phyloP scores from a whole-genome alignment of 2,329 filamentous ascomycete genomes.

The Fusarium duplospermum region DNA sequence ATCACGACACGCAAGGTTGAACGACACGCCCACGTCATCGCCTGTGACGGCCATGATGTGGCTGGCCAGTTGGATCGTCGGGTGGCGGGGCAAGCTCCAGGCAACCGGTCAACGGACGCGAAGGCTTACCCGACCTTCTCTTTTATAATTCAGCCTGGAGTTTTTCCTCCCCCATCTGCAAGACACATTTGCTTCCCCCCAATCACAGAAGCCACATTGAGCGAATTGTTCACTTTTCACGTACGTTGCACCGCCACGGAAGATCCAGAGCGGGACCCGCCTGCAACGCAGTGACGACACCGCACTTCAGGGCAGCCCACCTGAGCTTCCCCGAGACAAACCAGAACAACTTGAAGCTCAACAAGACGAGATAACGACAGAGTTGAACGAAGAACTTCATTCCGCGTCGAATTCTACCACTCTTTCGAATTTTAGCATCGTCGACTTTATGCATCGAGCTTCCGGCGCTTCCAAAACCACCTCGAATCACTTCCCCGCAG shows the following conservation, averaged over 20 bases:
- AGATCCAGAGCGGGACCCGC: constrained; percentile 29
- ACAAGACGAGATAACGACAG: background rate
- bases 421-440: background rate
- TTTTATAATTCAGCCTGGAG: background rate
- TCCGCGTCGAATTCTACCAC: background rate
- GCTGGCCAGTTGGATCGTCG: constrained; percentile 19
- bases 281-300: constrained; percentile 43
- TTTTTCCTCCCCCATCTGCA: background rate
- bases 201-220: constrained; percentile 7
- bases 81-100: constrained; percentile 36
- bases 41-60: constrained; percentile 34
- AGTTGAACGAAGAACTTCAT: background rate
- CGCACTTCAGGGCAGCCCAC: constrained; percentile 29
- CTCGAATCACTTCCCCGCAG: constrained; percentile 32
- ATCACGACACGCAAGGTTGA: background rate
- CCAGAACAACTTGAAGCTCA: constrained; percentile 3
- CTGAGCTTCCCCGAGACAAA: background rate
- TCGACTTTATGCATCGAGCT: constrained; percentile 18
- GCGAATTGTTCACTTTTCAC: constrained; percentile 14
- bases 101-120: constrained; percentile 22
- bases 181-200: background rate
- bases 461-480: constrained; percentile 11
- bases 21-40: constrained; percentile 42
- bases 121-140: constrained; percentile 21
- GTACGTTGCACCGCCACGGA: constrained; percentile 31